Percentiles rank a stretch among this genome's conserved stretches.
Conservation (phyloP, 345 rosid species). For the Firmiana major region DNA sequence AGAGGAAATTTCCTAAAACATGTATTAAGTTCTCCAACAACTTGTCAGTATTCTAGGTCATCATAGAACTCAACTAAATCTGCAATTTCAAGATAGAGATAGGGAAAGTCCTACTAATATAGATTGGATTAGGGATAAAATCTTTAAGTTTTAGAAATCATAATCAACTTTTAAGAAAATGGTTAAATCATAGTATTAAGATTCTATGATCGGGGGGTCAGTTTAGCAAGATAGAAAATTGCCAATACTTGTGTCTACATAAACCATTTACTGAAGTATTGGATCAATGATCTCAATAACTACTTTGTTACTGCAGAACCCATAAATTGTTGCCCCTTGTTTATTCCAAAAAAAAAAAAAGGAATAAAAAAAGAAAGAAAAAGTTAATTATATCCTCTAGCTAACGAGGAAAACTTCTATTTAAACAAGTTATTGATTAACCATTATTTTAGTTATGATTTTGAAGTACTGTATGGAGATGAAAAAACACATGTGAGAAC, state of each 20-base stretch:
- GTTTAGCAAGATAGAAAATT: background rate
- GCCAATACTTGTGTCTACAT: background rate
- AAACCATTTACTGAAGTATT: background rate
- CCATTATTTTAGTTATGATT: background rate
- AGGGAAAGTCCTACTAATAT: background rate
- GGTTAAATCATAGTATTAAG: background rate
- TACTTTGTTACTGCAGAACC: background rate
- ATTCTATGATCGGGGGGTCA: background rate
- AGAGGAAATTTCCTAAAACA: background rate
- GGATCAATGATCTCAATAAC: background rate
- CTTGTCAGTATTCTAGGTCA: background rate
- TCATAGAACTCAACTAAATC: background rate
- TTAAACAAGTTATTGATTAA: background rate
- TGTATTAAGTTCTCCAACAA: background rate
- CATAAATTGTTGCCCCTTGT: background rate
- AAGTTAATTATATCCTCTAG: background rate
- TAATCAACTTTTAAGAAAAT: background rate
- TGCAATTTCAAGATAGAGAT: background rate
- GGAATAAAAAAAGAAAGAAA: too few relatives aligned
- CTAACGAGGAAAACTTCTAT: background rate
- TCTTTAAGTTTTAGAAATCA: background rate
- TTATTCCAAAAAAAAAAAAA: background rate
- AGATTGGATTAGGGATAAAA: background rate
- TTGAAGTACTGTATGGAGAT: too few relatives aligned
- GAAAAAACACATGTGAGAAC: too few relatives aligned